Conservation (phyloP, 2,329 filamentous ascomycete species). For the Fusarium guadeloupense region DNA sequence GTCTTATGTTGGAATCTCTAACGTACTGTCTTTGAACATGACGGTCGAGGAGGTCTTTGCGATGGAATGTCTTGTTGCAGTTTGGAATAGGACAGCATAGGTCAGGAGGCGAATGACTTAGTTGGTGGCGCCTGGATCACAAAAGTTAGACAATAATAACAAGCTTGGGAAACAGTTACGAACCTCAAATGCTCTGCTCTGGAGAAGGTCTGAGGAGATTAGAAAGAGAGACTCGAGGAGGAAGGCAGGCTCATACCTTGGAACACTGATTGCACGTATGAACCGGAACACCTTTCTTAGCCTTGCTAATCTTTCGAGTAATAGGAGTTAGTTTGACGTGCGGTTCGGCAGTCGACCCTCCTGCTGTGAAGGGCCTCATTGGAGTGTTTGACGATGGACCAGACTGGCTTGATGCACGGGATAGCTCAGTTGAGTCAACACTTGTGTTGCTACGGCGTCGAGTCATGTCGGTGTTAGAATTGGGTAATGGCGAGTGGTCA, state of each 20-base stretch:
- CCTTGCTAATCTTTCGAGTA: conserved; percentile 65
- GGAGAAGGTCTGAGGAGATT: conserved; percentile 63
- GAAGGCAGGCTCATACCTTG: conserved; percentile 54
- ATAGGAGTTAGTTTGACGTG: conserved; percentile 65
- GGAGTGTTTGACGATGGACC: conserved; percentile 41
- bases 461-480: conserved; percentile 42
- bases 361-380: conserved; percentile 54
- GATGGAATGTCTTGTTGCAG: conserved; percentile 67
- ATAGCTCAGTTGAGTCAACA: conserved; percentile 60
- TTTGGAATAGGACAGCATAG: conserved; percentile 61
- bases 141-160: conserved; percentile 38
- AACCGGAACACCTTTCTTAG: conserved; percentile 68
- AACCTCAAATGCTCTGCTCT: conserved; percentile 70
- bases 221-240: conserved; percentile 2
- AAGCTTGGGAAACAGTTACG: conserved; percentile 24
- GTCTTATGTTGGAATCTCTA: background rate
- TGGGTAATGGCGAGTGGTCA: conserved; percentile 39
- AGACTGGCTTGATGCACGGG: conserved; percentile 41
- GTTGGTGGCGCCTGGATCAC: conserved; percentile 63
- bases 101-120: conserved; percentile 65
- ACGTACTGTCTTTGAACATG: conserved; percentile 57
- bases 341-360: conserved; percentile 47
- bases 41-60: conserved; percentile 67
- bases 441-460: conserved; percentile 58
- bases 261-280: conserved; percentile 63